Evolutionary conservation across 2,329 filamentous ascomycete species (phyloP).

Genomic region (Venturia effusa): DNA sequence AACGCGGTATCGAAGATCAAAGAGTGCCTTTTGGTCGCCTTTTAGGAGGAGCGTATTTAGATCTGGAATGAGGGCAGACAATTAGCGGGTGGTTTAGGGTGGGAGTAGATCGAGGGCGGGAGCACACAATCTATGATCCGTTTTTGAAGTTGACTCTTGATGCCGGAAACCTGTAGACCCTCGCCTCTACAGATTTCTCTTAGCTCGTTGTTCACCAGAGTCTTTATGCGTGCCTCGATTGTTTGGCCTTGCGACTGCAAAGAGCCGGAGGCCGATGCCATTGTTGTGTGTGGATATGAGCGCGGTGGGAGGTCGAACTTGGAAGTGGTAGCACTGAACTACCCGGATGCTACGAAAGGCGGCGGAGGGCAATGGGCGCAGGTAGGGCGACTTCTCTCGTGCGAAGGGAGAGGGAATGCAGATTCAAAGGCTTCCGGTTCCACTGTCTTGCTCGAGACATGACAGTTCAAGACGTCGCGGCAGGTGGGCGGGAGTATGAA

Average conservation of each 20-base stretch:
- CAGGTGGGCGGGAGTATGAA: background rate
- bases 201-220: slow-evolving; percentile 54
- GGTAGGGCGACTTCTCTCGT: too few species aligned
- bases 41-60: background rate
- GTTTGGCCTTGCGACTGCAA: slow-evolving; percentile 26
- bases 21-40: background rate
- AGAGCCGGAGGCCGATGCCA: slow-evolving; percentile 23
- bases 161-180: slow-evolving; percentile 65
- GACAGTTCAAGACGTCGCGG: background rate
- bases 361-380: background rate
- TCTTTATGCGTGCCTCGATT: slow-evolving; percentile 36
- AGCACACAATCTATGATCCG: slow-evolving; percentile 67
- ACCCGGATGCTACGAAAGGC: background rate
- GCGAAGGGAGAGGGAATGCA: background rate
- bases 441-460: background rate
- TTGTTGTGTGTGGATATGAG: slow-evolving; percentile 21
- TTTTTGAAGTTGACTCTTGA: slow-evolving; percentile 71
- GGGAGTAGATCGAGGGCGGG: background rate
- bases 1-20: background rate
- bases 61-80: background rate
- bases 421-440: background rate
- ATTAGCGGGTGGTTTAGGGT: background rate
- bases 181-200: slow-evolving; percentile 67
- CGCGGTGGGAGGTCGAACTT: too few species aligned
- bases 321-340: background rate